These are phyloP conservation scores for Suillus clintonianus DNA, from an alignment of 768 basidiomycete genomes.

Conservation along the genomic window DNA sequence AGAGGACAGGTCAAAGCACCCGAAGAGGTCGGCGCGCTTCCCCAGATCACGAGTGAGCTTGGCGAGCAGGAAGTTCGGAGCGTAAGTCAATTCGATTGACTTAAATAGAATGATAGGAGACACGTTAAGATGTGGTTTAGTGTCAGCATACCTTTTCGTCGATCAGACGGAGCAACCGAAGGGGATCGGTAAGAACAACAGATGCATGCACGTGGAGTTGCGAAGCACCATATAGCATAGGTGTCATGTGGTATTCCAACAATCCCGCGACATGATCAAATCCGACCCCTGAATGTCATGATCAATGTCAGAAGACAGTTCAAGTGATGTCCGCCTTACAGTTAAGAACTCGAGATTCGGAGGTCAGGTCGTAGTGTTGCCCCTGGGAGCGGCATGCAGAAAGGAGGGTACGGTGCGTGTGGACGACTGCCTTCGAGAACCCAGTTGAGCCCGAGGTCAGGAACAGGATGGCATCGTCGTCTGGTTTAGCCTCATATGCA, in stretches of 20 bases:
- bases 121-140: conserved; percentile 18
- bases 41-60: conserved; percentile 36
- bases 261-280: conserved; percentile 49
- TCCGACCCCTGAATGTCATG: too few species aligned
- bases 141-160: too few species aligned
- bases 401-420: conserved; percentile 37
- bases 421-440: too few species aligned
- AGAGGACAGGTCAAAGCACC: conserved; percentile 34
- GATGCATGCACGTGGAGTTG: conserved; percentile 24
- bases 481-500: too few species aligned
- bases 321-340: conserved; percentile 23
- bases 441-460: too few species aligned
- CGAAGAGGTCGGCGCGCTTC: conserved; percentile 23
- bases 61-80: conserved; percentile 45
- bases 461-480: too few species aligned
- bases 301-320: background rate
- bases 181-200: too few species aligned
- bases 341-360: conserved; percentile 39
- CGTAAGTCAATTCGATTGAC: conserved; percentile 34
- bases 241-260: conserved; percentile 42
- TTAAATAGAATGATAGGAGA: conserved; percentile 10
- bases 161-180: too few species aligned
- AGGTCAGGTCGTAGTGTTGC: conserved; percentile 34
- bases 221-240: conserved; percentile 32
- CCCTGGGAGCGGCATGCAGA: conserved; percentile 36